Percentiles rank a stretch among this genome's conserved stretches.
Conservation (phyloP, 768 basidiomycete genomes). For the Suillus plorans region DNA sequence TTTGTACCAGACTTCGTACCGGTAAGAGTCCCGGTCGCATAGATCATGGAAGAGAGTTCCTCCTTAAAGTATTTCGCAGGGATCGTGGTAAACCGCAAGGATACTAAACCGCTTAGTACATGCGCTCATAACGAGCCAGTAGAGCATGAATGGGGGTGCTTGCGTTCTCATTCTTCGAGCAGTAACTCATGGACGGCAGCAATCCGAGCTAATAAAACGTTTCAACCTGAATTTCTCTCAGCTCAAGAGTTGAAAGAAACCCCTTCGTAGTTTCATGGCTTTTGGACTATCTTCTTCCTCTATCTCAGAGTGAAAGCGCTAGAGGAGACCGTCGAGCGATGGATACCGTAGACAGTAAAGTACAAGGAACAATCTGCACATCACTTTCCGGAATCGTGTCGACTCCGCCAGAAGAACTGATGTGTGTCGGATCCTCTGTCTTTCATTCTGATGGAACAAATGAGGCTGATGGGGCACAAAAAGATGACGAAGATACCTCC, state of each 20-base stretch:
- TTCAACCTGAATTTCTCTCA: constrained; percentile 19
- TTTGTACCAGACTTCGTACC: no score
- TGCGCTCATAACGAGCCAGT: background rate
- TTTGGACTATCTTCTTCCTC: constrained; percentile 7
- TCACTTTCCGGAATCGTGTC: constrained; percentile 26
- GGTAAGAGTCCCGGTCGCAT: background rate
- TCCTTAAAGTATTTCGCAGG: background rate
- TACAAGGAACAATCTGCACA: constrained; percentile 29
- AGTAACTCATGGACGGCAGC: background rate
- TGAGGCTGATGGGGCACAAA: no score
- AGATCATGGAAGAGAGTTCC: background rate
- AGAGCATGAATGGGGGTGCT: background rate
- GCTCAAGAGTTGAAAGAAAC: constrained; percentile 15
- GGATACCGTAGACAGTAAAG: constrained; percentile 15
- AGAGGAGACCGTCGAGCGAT: no score
- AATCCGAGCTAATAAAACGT: constrained; percentile 15
- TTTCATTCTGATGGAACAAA: no score
- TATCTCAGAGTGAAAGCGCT: background rate
- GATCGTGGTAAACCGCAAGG: background rate
- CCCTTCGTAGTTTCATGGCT: constrained; percentile 12
- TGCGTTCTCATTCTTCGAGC: background rate
- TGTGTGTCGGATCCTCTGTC: constrained; percentile 28
- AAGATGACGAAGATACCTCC: constrained; percentile 15
- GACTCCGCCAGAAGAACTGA: constrained; percentile 33
- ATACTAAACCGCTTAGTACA: background rate